Conservation (phyloP, 768 basidiomycete species). For the Leucosporidium creatinivorum region DNA sequence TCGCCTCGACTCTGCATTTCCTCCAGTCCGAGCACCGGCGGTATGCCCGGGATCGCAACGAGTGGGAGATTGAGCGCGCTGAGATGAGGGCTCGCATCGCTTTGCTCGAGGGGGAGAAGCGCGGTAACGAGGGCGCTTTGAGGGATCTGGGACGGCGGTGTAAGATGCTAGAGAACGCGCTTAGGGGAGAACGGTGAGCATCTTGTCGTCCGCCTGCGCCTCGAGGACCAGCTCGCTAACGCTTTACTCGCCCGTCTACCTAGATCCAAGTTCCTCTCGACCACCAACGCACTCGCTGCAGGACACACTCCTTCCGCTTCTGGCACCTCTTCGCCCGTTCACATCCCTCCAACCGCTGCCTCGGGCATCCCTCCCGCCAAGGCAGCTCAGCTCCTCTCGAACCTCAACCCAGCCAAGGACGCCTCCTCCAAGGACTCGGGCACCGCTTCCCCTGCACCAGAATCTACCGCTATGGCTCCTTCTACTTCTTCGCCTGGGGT, state of each 20-base stretch:
- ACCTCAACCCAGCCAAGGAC: slow-evolving; percentile 46
- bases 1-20: slow-evolving; percentile 92
- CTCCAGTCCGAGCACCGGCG: slow-evolving; percentile 96
- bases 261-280: slow-evolving; percentile 31
- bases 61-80: slow-evolving; percentile 99
- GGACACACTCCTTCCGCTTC: slow-evolving; percentile 13
- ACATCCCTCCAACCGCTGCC: neutral
- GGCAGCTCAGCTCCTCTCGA: neutral
- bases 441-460: slow-evolving; percentile 9
- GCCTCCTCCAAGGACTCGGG: slow-evolving; percentile 51
- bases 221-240: too few species aligned
- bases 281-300: slow-evolving; percentile 18
- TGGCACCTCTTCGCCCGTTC: slow-evolving; percentile 21
- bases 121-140: slow-evolving; percentile 95
- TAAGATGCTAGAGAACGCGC: slow-evolving; percentile 97
- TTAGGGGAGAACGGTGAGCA: slow-evolving; percentile 84
- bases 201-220: slow-evolving; percentile 31
- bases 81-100: slow-evolving; percentile 99
- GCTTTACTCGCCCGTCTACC: too few species aligned
- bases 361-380: neutral
- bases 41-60: slow-evolving; percentile 96
- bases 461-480: slow-evolving; percentile 50
- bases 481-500: slow-evolving; percentile 45
- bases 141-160: slow-evolving; percentile 91
- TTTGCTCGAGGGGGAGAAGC: slow-evolving; percentile 88